Evolutionary conservation across 352 stramenopile genomes (phyloP).

Genomic region (Phytopythium sindhum): DNA sequence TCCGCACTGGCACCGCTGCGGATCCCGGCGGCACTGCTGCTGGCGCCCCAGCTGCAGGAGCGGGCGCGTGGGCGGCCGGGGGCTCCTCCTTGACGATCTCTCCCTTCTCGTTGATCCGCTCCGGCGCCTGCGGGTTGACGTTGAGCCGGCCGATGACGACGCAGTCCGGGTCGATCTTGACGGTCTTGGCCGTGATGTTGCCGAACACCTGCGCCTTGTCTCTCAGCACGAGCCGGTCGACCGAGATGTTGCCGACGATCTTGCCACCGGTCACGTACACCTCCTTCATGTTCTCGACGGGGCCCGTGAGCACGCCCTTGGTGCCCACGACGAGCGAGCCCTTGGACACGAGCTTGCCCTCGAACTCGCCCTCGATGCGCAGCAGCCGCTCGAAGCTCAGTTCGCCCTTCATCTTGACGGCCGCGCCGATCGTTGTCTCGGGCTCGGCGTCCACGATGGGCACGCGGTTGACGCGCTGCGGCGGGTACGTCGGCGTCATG

Average conservation of each 20-base stretch:
- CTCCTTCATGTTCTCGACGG: slow-evolving; percentile 87
- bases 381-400: slow-evolving; percentile 88
- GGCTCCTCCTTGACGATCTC: slow-evolving; percentile 65
- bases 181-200: slow-evolving; percentile 87
- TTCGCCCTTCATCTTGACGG: slow-evolving; percentile 88
- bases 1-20: neutral
- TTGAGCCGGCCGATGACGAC: slow-evolving; percentile 83
- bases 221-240: slow-evolving; percentile 81
- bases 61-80: slow-evolving; percentile 11
- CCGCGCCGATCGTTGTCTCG: slow-evolving; percentile 77
- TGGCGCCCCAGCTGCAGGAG: neutral
- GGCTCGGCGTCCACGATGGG: slow-evolving; percentile 74
- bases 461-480: slow-evolving; percentile 40
- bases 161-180: slow-evolving; percentile 89
- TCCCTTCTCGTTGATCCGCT: slow-evolving; percentile 81
- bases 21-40: neutral
- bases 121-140: slow-evolving; percentile 83
- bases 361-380: slow-evolving; percentile 88
- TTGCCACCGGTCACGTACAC: slow-evolving; percentile 84
- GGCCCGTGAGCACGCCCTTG: slow-evolving; percentile 72
- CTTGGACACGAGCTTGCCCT: slow-evolving; percentile 86
- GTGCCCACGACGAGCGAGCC: slow-evolving; percentile 85
- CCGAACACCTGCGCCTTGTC: slow-evolving; percentile 87
- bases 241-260: slow-evolving; percentile 84
- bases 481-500: slow-evolving; percentile 57